Evolutionary conservation across 108 stramenopile species (phyloP), one percentile per base, ranked within the genome.

Genomic region (Skeletonema menzelii): DNA sequence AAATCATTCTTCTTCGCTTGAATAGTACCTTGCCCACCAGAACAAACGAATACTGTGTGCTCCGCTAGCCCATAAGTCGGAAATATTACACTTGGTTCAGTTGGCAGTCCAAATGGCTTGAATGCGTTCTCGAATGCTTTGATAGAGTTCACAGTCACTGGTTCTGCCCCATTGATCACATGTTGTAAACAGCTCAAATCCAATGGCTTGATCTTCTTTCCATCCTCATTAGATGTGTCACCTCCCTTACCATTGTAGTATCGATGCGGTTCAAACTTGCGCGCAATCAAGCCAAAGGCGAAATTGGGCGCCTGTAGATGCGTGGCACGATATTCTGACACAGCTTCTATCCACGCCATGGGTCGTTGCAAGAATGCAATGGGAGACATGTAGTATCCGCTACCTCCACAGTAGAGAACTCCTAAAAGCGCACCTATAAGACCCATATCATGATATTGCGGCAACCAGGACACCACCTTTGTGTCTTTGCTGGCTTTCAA

Each of bases 361-460:
- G 99, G 98, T n/a, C 97, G 73, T 65, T 97, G 86, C 26, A 99
- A 67, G 62, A 99, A 99, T 20, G 90, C 81, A 14, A 99, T 67
- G 0, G 98, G 99, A 14, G 95, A 96, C 86, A 98, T 85, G 86
- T 99, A 99, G 70, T 88, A 96, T 0, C 98, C 98, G 56, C 77
- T 80, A 46, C 98, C 98, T 8, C 99, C 98, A 69, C 98, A 98
- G 63, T 95, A 99, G 14, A 98, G 72, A 7, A 86, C 62, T 24
- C 98, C 98, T 4, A 99, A 80, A 44, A 97, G 87, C 8, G 92
- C 89, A 35, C 98, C 99, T 61, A 99, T 99, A 38, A 99, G 84
- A 17, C 98, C 99, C 99, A 99, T 99, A 75, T 99, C 99, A 72
- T 99, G 99, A 78, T 99, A 99, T 83, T 99, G 99, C 0, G 97